phyloP scores from a whole-genome alignment of 164 flowering plant species.

The Vitis vinifera region DNA sequence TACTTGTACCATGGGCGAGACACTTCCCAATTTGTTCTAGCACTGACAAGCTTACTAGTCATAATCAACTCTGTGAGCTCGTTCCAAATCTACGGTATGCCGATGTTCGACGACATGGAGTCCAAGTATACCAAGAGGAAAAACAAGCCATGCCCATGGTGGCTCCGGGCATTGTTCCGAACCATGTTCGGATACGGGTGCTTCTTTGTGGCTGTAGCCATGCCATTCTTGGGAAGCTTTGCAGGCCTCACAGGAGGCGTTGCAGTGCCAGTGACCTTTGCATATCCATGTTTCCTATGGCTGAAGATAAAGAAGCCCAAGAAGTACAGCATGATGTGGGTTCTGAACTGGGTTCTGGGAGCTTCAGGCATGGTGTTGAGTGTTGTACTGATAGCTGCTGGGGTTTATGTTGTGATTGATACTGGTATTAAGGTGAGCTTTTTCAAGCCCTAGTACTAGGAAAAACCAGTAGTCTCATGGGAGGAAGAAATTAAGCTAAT shows the following conservation, averaged over 20 bases:
- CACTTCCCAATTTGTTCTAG: constrained; percentile 12
- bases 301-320: constrained; percentile 24
- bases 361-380: constrained; percentile 15
- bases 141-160: constrained; percentile 29
- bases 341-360: constrained; percentile 26
- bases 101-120: constrained; percentile 29
- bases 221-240: constrained; percentile 26
- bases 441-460: constrained; percentile 19
- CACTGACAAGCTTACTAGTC: constrained; percentile 16
- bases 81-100: constrained; percentile 35
- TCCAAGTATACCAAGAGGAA: constrained; percentile 16
- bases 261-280: constrained; percentile 24
- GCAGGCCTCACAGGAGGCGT: constrained; percentile 29
- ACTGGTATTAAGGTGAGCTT: constrained; percentile 20
- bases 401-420: constrained; percentile 13
- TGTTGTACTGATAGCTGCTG: constrained; percentile 10
- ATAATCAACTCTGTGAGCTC: constrained; percentile 21
- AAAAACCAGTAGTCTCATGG: too few relatives aligned
- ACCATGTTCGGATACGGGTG: constrained; percentile 9
- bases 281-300: constrained; percentile 36
- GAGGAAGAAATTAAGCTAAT: too few relatives aligned
- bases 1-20: constrained; percentile 15
- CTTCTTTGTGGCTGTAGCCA: constrained; percentile 24
- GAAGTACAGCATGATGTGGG: constrained; percentile 15
- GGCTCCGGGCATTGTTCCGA: constrained; percentile 20